Base-by-base conservation (phyloP, 1,284 basidiomycete species). In the Sporisorium scitamineum region DNA sequence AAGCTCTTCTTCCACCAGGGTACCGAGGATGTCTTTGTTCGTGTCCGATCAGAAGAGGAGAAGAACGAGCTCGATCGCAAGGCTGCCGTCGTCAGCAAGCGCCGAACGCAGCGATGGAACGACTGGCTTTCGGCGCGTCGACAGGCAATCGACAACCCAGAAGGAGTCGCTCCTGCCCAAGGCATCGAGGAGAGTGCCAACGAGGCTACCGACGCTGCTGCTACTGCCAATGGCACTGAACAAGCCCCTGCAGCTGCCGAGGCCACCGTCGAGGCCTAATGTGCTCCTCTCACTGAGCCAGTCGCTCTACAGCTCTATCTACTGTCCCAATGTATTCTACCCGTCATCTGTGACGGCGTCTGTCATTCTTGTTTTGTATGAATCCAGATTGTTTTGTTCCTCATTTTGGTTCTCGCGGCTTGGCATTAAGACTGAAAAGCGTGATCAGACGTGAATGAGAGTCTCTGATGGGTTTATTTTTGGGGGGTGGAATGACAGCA, bases 1-100 rank as follows among this genome's bases (percentile, higher is more conserved):
- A 82, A 84, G 41, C 80, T 87, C 63, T 87, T 87, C 80, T 87
- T 86, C 66, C 82, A 81, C 24, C 78, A 85, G 22, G 80, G 80
- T 37, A 86, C 85, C 26, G 86, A 87, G 60, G 87, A 87, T 72
- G 76, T 82, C 22, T 84, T 86, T 59, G 78, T 80, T 6, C 78
- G 81, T 11, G 42, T 80, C n/a, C 79, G 77, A 16, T 52, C 69
- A 7, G 60, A 66, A 14, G 62, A 67, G 26, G 70, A 72, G 37
- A 61, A 32, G 52, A 51, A 37, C 56, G 61, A 71, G 39, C 51
- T 71, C 26, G 72, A 70, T 29, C 54, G 57, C 26, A 67, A 71
- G 45, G 74, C 61, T 29, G 55, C 65, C 4, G 58, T 56, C 20
- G 62, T 70, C 24, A 56, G 42, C 27, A 66, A 71, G 47, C 58